These are phyloP conservation scores for Neofusicoccum cordaticola DNA, from an alignment of 2,329 filamentous ascomycete genomes.

Conservation along the genomic window DNA sequence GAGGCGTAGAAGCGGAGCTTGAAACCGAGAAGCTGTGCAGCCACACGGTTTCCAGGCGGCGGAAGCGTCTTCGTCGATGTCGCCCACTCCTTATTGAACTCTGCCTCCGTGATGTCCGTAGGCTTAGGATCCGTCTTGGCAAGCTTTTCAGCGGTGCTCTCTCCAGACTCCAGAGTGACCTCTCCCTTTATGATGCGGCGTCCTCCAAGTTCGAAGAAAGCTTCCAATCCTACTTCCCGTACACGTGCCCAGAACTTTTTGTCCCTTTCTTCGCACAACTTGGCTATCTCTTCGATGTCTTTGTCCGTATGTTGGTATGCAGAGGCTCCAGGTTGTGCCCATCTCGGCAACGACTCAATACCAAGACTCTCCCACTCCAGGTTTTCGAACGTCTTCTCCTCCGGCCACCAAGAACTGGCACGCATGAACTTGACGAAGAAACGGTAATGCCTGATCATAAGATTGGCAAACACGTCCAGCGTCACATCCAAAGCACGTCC, in stretches of 20 bases:
- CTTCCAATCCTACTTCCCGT: slow-evolving; percentile 71
- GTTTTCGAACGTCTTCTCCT: slow-evolving; percentile 54
- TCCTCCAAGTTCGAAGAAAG: slow-evolving; percentile 86
- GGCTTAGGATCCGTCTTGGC: slow-evolving; percentile 34
- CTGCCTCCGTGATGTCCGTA: slow-evolving; percentile 45
- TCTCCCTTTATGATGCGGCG: slow-evolving; percentile 63
- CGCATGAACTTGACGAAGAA: slow-evolving; percentile 94
- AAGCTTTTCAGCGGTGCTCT: slow-evolving; percentile 20
- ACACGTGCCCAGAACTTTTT: slow-evolving; percentile 76
- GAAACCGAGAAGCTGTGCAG: slow-evolving; percentile 92
- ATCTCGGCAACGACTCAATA: slow-evolving; percentile 70
- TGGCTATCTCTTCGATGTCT: slow-evolving; percentile 59
- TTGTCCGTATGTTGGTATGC: slow-evolving; percentile 65
- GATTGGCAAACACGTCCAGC: slow-evolving; percentile 89
- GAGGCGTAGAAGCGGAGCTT: slow-evolving; percentile 95
- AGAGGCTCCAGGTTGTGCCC: slow-evolving; percentile 73
- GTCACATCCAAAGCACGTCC: slow-evolving; percentile 92
- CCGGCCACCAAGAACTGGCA: slow-evolving; percentile 95
- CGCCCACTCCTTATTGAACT: slow-evolving; percentile 63
- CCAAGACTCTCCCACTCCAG: slow-evolving; percentile 50
- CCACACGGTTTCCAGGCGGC: slow-evolving; percentile 81
- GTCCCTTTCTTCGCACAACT: slow-evolving; percentile 65
- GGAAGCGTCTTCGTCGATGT: slow-evolving; percentile 76
- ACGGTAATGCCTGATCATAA: slow-evolving; percentile 85
- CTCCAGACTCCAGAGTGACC: neutral